Conservation (phyloP, 768 basidiomycete genomes). For the Suillus weaverae region DNA sequence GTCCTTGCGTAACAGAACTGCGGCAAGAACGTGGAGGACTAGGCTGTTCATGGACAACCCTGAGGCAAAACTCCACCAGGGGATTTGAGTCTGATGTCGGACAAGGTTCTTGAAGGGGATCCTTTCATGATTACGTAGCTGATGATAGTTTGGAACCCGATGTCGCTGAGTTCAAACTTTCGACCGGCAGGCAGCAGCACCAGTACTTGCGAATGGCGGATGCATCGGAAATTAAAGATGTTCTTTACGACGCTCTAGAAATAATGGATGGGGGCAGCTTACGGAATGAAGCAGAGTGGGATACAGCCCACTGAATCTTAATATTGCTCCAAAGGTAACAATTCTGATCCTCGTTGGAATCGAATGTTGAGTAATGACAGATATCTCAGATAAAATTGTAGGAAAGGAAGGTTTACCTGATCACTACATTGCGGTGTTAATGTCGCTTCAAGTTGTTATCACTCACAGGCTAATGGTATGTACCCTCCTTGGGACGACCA, state of each 20-base stretch:
- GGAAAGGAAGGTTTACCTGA: constrained; percentile 58
- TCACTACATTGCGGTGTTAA: constrained; percentile 10
- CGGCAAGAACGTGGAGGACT: neutral
- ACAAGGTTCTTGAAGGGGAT: neutral
- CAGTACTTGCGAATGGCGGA: neutral
- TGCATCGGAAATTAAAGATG: constrained; percentile 41
- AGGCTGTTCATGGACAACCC: neutral
- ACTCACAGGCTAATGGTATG: constrained; percentile 49
- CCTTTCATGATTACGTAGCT: neutral
- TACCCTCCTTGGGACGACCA: constrained; percentile 67
- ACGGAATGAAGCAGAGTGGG: constrained; percentile 44
- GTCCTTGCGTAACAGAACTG: neutral
- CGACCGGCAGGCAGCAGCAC: neutral
- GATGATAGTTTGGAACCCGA: neutral
- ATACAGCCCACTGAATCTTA: constrained; percentile 56
- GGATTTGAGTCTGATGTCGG: neutral
- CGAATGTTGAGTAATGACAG: neutral
- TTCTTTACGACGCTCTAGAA: constrained; percentile 51
- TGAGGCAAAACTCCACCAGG: neutral
- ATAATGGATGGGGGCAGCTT: constrained; percentile 49
- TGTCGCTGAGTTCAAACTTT: neutral
- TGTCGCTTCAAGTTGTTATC: constrained; percentile 12
- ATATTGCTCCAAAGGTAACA: constrained; percentile 58
- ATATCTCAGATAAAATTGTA: constrained; percentile 21
- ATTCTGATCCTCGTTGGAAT: constrained; percentile 1